Base-by-base conservation (phyloP, 495 filamentous ascomycete species). In the Venustampulla echinocandica region DNA sequence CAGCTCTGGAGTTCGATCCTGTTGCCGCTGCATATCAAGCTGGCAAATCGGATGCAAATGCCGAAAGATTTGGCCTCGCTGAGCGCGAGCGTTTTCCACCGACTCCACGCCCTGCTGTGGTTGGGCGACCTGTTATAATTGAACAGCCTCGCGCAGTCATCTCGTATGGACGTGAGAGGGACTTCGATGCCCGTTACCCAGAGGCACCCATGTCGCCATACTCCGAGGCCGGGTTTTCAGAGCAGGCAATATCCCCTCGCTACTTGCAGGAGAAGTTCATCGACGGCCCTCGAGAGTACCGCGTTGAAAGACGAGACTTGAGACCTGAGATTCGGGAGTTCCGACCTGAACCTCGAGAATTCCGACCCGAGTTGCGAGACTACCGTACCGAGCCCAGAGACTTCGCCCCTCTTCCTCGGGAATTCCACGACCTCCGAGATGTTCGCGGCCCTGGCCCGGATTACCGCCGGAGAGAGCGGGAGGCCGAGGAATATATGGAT, bases 11-110 rank as follows among this genome's bases (percentile, higher is more conserved):
- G 1, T 24, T 33, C 17, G 51, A 54, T 20, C 18, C 50, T 10
- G 38, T 58, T 14, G 23, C 38, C 10, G 52, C 55, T 17, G 55
- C 55, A 14, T 58, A 58, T 40, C 37, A 48, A 19, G 50, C 50
- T 37, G 55, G 55, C 2, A 58, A 44, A 24, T 17, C 41, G 0
- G 55, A 58, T 44, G 45, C 42, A 5, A 22, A 51, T 10, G 38
- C 44, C 17, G 50, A 58, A 22, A 40, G 36, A 40, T 44, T 20
- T 18, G 47, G 43, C 10, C n/a, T 36, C 20, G 32, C 7, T 24
- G 47, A 49, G n/a, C 45, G 42, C 5, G 10, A 40, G 13, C 19
- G 19, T 15, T 18, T 18, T 37, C 34, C 7, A 24, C 6, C 24
- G n/a, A 15, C 39, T 15, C 34, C n/a, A 34, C 46, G 19, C 7